Conservation (phyloP, 305 asterid species). For the Andrographis paniculata region DNA sequence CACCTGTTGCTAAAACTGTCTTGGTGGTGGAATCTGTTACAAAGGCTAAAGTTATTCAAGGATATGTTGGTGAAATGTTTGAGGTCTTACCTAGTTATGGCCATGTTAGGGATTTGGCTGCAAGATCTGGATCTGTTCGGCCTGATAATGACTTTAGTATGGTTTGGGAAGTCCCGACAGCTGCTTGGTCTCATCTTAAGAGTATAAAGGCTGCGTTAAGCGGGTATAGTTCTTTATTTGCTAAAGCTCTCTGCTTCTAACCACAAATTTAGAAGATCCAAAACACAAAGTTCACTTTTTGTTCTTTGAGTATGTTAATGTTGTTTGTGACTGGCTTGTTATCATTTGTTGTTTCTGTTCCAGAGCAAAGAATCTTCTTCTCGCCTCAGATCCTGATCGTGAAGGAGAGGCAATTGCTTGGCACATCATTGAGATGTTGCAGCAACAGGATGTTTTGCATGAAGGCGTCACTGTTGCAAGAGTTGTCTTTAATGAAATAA, state of each 20-base stretch:
- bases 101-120: constrained; percentile 96
- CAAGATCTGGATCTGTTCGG: constrained; percentile 89
- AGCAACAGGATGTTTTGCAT: constrained; percentile 74
- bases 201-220: constrained; percentile 76
- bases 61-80: constrained; percentile 86
- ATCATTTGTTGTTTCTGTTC: constrained; percentile 28
- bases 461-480: constrained; percentile 68
- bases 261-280: too few relatives aligned
- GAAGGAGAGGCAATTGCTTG: constrained; percentile 97
- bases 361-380: constrained; percentile 85
- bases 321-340: constrained; percentile 10
- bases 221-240: constrained; percentile 47
- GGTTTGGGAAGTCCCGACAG: constrained; percentile 94
- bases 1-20: constrained; percentile 65
- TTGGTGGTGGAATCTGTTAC: constrained; percentile 82
- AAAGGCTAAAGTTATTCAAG: constrained; percentile 88
- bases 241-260: too few relatives aligned
- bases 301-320: background rate
- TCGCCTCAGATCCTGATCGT: constrained; percentile 98
- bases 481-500: constrained; percentile 80
- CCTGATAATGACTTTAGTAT: constrained; percentile 92
- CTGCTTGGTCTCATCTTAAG: constrained; percentile 97
- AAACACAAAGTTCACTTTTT: background rate
- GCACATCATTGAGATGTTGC: constrained; percentile 93
- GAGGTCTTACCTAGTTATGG: constrained; percentile 95